Conservation (phyloP, 208 protist genomes). For the Hexamita inflata region DNA sequence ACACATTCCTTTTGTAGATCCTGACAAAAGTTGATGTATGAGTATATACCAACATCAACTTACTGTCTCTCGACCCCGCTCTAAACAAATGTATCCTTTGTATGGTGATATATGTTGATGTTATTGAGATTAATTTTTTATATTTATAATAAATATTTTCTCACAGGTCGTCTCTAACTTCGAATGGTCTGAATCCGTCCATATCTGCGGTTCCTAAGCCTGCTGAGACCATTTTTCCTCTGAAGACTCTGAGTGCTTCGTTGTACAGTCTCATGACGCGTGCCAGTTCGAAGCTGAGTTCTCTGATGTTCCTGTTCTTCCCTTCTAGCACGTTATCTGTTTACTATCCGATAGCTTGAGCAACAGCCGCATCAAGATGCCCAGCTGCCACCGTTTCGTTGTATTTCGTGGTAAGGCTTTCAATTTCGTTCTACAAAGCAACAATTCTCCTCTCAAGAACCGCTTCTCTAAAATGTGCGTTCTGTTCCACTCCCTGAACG, state of each 20-base stretch:
- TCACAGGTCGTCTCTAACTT: slow-evolving; percentile 23
- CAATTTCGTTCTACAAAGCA: slow-evolving; percentile 65
- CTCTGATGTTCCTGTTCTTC: slow-evolving; percentile 77
- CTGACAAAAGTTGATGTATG: too few relatives aligned
- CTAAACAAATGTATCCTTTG: too few relatives aligned
- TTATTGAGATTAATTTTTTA: too few relatives aligned
- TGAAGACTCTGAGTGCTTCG: slow-evolving; percentile 26
- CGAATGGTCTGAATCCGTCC: slow-evolving; percentile 25
- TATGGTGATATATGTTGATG: too few relatives aligned
- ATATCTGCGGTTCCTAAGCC: not conserved
- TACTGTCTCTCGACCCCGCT: too few relatives aligned
- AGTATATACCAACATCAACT: too few relatives aligned
- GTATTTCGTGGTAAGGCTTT: slow-evolving; percentile 71
- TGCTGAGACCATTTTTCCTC: not conserved
- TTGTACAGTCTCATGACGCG: slow-evolving; percentile 39
- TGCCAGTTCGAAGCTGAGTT: slow-evolving; percentile 75
- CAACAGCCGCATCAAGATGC: slow-evolving; percentile 66
- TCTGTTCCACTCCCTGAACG: slow-evolving; percentile 77
- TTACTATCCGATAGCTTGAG: slow-evolving; percentile 60
- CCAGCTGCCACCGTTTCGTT: slow-evolving; percentile 66
- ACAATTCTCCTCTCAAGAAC: slow-evolving; percentile 78
- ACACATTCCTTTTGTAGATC: too few relatives aligned
- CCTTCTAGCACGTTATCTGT: slow-evolving; percentile 68
- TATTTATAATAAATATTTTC: too few relatives aligned
- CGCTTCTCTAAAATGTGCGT: slow-evolving; percentile 71